Base-by-base conservation (phyloP, 2,329 filamentous ascomycete species). In the Penicillium sp. region DNA sequence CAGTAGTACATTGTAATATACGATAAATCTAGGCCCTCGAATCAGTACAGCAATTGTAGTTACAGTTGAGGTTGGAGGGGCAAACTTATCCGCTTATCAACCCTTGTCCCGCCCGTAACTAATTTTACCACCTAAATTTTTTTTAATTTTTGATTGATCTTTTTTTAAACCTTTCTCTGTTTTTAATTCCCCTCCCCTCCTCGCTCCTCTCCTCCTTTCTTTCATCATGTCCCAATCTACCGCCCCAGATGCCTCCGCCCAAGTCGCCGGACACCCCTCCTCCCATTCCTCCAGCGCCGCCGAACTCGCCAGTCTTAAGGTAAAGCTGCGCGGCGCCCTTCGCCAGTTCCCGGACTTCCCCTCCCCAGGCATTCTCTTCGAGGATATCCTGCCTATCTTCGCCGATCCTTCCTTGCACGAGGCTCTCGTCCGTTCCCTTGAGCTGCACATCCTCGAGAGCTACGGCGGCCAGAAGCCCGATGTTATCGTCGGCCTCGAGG, bases 351-450 rank as follows among this genome's bases (percentile, higher is more conserved):
- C 84, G 64, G 89, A 97, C 77, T 97, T 96, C 75, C 91, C 91
- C 49, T 84, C 86, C 57, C 84, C 86, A 37, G 91, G 93, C 69
- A 91, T 98, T 66, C 79, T 95, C 63, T 98, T 98, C 73, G 89
- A 96, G 75, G 93, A 98, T 69, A 97, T 98, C 73, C 85, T 98
- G 71, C 93, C 93, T 51, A 85, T 97, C 66, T 97, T 98, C 77
- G 83, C 87, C 68, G 79, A 89, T 65, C 82, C 84, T 45, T 66
- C 69, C 42, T 77, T 87, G 51, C 91, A 96, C 74, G 77, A 80
- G 58, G 78, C 82, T 46, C 84, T 98, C 49, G 77, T 96, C 68
- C 81, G 84, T 62, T 88, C 89, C 40, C 85, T 97, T 59, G 87
- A 95, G 71, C 77, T 96, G 52, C 85, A 95, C 69, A 78, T 95